Percentiles rank a stretch among this genome's conserved stretches.
Evolutionary conservation across 179 eudicot genomes (phyloP).

Genomic region (Heliamphora pulchella): DNA sequence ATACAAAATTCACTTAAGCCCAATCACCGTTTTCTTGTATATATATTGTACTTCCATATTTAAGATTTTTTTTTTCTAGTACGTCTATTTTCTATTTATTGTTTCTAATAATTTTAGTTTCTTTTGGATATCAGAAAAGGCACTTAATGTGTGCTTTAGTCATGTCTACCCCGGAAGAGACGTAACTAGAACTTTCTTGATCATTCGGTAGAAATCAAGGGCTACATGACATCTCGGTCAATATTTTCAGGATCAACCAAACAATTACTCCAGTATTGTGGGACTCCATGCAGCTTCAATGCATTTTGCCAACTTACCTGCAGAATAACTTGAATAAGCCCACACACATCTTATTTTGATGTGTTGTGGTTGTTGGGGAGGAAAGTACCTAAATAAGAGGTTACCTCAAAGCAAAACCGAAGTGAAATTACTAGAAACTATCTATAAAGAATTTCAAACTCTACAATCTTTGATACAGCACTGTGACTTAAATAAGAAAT

Average conservation of each 20-base stretch:
- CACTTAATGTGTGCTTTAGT: background rate
- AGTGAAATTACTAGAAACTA: background rate
- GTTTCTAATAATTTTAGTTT: too few relatives aligned
- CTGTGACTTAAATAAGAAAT: conserved; percentile 5
- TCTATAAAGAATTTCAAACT: background rate
- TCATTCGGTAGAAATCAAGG: background rate
- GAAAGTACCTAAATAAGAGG: background rate
- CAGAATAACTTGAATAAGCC: background rate
- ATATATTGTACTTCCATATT: background rate
- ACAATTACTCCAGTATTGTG: background rate
- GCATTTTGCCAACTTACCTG: background rate
- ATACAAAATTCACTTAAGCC: background rate
- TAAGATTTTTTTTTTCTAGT: background rate
- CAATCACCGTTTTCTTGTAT: background rate
- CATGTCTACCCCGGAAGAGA: background rate
- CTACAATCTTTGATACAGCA: background rate
- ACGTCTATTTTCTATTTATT: background rate
- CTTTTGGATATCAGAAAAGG: too few relatives aligned
- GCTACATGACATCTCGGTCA: background rate
- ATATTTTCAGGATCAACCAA: background rate
- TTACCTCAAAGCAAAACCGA: conserved; percentile 8
- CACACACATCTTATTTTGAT: background rate
- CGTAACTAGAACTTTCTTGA: background rate
- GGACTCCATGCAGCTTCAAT: background rate
- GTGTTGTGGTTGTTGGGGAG: background rate